Base-by-base conservation (phyloP, 495 filamentous ascomycete species). In the Talaromyces adpressus region DNA sequence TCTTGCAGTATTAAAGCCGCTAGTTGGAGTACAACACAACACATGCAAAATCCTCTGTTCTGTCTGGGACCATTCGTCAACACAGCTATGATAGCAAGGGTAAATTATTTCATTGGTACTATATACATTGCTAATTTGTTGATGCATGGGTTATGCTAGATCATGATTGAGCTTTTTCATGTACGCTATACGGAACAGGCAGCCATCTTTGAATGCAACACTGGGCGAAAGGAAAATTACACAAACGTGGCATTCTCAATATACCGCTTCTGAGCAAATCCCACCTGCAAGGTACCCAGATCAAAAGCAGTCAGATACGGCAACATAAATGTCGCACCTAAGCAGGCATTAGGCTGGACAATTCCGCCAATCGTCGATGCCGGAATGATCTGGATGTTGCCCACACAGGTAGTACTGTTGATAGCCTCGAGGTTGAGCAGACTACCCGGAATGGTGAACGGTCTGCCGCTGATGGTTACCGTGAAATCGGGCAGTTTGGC, bases 401-500 rank as follows among this genome's bases (percentile, higher is more conserved):
- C 88, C 67, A 79, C 85, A 75, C 88, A 91, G 61, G 68, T 80
- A 52, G 72, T 79, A 59, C 80, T 74, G 76, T 73, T 54, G 11
- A 63, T 20, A 5, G 23, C 22, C 0, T 76, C 79, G 67, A 84
- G 87, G 70, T 81, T 85, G 59, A 90, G 71, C 62, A 83, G 79
- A n/a, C 67, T 65, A 20, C 82, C 85, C 2, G 86, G 85, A 49
- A 89, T 72, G 9, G 76, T 79, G 61, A 81, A 78, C 60, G 76
- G 76, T 61, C 71, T 68, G 29, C 73, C 73, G 52, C 80, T 81
- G 60, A 92, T 83, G 45, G 73, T 75, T 68, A 90, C 74, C 8
- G 78, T 80, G 72, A 93, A 86, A 70, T 78, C 72, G n/a, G 91
- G 91, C 18, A 89, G 78, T 5, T 72, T 74, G 14, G 82, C 70